A percentile compares a stretch with the other conserved stretches of the same genome.
Conservation (phyloP, 2,329 filamentous ascomycete species). For the Pseudopithomyces chartarum region DNA sequence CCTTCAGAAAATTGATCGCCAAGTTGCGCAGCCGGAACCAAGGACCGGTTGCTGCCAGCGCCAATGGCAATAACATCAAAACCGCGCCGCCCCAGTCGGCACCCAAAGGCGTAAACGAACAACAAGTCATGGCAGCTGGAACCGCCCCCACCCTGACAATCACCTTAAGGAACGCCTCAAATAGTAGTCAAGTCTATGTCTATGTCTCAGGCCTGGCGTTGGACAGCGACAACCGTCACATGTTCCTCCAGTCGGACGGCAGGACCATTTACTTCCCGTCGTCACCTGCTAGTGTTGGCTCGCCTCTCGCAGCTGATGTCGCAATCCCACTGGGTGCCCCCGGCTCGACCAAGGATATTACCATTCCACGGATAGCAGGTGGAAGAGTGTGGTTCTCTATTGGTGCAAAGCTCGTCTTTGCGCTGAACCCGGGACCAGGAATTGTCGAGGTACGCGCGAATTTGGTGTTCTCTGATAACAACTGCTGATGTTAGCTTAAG, state of each 20-base stretch:
- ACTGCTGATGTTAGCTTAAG: conserved; percentile 9
- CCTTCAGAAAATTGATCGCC: conserved; percentile 31
- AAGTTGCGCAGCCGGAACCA: conserved; percentile 26
- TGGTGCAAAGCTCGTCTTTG: conserved; percentile 66
- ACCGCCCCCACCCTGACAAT: conserved; percentile 59
- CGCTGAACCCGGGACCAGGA: conserved; percentile 72
- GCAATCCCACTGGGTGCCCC: conserved; percentile 67
- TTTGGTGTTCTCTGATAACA: not conserved
- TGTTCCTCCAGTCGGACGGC: conserved; percentile 70
- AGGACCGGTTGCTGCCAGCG: conserved; percentile 9
- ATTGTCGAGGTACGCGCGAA: conserved; percentile 62
- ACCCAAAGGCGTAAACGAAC: conserved; percentile 4
- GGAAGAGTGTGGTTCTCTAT: conserved; percentile 74
- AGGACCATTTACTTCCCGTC: conserved; percentile 67
- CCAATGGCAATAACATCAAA: conserved; percentile 7
- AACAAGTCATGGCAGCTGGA: conserved; percentile 26
- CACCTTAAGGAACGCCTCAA: conserved; percentile 68
- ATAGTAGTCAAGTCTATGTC: conserved; percentile 65
- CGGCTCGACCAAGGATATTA: conserved; percentile 64
- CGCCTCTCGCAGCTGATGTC: conserved; percentile 61
- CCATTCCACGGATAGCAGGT: conserved; percentile 72
- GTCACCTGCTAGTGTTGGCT: conserved; percentile 59
- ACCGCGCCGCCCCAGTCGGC: conserved; percentile 1
- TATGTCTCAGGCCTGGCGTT: conserved; percentile 72
- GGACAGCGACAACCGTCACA: conserved; percentile 62